Base-by-base conservation (phyloP, 371 early-diverging fungal species). In the Coemansia sp. region DNA sequence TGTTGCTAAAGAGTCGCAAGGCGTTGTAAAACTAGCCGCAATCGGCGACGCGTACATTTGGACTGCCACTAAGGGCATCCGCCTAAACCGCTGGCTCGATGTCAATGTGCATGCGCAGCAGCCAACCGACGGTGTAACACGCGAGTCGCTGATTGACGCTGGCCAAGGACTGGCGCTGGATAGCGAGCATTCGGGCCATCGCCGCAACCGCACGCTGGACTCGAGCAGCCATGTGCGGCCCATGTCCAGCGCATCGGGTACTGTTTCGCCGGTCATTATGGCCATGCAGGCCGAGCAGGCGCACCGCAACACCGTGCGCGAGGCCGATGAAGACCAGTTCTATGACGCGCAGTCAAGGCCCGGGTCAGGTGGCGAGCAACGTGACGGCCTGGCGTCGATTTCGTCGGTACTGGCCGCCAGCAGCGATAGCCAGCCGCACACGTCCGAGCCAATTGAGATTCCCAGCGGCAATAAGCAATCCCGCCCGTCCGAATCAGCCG, bases 61-160 rank as follows among this genome's bases (percentile, higher is more conserved):
- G 96, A 94, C 96, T 3, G 94, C 96, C 0, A 95, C 96, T 8
- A 84, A 87, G 32, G 81, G 83, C 20, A 88, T 93, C 0, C 83
- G 81, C 41, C 83, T 97, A 39, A 88, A 91, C 59, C 85, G 94
- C 68, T 96, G 97, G 96, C 65, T 54, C 14, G 79, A 78, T 13
- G 68, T 78, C 54, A 61, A 48, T 41, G 30, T 63, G 41, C 54
- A 38, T 30, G 50, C 53, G 13, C 55, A 48, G 40, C 14, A 45
- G n/a, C 13, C 10, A 3, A 45, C 40, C 2, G 63, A 63, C 26
- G 3, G 20, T 8, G 48, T 62, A n/a, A 51, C 66, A 2, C 57
- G 36, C 16, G 39, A 16, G n/a, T 68, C 73, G n/a, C 43, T 63
- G 39, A 39, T 68, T n/a, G 63, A 56, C 13, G 59, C 63, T 10